These are phyloP conservation scores for Melanogaster broomeanus DNA, from an alignment of 768 basidiomycete species.

Conservation along the genomic window DNA sequence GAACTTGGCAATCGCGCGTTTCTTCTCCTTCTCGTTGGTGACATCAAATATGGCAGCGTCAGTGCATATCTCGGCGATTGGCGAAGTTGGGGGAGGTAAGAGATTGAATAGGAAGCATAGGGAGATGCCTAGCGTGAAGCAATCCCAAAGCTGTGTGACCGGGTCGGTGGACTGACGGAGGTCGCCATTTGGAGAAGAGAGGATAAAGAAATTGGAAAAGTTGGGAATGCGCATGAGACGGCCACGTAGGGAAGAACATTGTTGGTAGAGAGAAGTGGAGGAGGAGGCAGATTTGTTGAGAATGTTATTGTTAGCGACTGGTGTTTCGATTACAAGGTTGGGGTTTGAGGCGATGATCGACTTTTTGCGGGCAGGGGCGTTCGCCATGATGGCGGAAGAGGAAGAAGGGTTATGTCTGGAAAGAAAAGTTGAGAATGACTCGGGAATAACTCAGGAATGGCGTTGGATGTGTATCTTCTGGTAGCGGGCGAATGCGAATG, in stretches of 20 bases:
- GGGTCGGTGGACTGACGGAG: slow-evolving; percentile 83
- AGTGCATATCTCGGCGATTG: slow-evolving; percentile 60
- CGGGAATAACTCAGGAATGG: not conserved
- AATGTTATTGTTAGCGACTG: slow-evolving; percentile 77
- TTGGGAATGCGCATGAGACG: slow-evolving; percentile 78
- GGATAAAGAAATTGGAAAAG: slow-evolving; percentile 69
- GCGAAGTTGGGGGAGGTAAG: slow-evolving; percentile 53
- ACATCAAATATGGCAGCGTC: slow-evolving; percentile 63
- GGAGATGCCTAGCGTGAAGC: slow-evolving; percentile 89
- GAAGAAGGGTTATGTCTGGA: slow-evolving; percentile 9
- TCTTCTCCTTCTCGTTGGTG: slow-evolving; percentile 81
- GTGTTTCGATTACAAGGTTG: slow-evolving; percentile 70
- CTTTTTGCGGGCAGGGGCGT: slow-evolving; percentile 73
- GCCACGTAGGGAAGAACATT: slow-evolving; percentile 77
- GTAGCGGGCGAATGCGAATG: slow-evolving; percentile 13
- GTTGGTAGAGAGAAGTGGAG: slow-evolving; percentile 88
- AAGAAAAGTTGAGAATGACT: not conserved
- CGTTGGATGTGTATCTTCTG: slow-evolving; percentile 4
- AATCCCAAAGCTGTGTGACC: slow-evolving; percentile 92
- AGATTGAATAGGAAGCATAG: slow-evolving; percentile 97
- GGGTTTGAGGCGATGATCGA: slow-evolving; percentile 69
- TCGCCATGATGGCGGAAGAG: slow-evolving; percentile 41
- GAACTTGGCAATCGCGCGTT: slow-evolving; percentile 89
- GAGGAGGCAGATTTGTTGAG: slow-evolving; percentile 91
- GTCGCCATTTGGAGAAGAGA: slow-evolving; percentile 56